Conservation (phyloP, 2,329 filamentous ascomycete species). For the Metarhizium humberi region DNA sequence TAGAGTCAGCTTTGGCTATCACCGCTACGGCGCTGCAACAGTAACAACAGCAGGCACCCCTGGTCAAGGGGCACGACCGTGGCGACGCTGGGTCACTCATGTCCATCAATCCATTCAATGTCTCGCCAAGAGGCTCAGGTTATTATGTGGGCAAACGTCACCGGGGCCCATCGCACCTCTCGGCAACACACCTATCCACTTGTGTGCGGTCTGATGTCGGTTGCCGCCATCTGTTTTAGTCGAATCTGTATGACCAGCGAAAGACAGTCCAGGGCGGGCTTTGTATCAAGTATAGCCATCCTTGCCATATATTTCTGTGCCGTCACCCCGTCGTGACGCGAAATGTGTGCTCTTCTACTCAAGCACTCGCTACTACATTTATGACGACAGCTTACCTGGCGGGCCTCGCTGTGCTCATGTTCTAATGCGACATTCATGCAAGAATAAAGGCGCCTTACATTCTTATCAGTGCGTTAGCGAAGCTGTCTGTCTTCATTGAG, state of each 20-base stretch:
- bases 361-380: slow-evolving; percentile 8
- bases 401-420: slow-evolving; percentile 1
- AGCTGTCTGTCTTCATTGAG: background rate
- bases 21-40: background rate
- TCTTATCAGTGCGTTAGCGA: background rate
- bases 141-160: background rate
- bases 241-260: slow-evolving; percentile 4
- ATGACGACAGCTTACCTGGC: background rate
- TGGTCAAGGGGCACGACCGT: background rate
- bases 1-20: background rate
- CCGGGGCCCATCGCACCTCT: background rate
- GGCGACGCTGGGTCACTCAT: background rate
- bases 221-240: slow-evolving; percentile 5
- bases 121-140: background rate
- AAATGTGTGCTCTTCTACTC: slow-evolving; percentile 8
- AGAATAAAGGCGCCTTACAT: background rate
- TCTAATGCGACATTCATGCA: background rate
- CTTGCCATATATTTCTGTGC: slow-evolving; percentile 1
- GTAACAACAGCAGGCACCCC: background rate
- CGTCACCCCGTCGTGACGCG: background rate
- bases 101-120: background rate
- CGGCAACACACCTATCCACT: background rate
- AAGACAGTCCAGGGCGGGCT: background rate
- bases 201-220: slow-evolving; percentile 5
- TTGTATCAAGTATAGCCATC: background rate